Base-by-base conservation (phyloP, 148 eudicot species). In the Fagopyrum tataricum region DNA sequence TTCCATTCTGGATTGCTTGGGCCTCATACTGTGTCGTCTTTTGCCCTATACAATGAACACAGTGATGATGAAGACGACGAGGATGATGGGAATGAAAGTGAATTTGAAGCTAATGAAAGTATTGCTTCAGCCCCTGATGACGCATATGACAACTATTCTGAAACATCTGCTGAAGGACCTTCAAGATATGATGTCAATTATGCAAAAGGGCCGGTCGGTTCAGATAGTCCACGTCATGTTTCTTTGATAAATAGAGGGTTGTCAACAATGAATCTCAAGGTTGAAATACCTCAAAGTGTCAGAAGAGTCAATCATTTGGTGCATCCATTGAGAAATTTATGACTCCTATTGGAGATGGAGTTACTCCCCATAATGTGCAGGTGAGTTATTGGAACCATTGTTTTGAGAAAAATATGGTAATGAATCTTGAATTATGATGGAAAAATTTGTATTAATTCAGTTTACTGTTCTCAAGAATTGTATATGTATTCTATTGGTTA, bases 111-210 rank as follows among this genome's bases (percentile, higher is more conserved):
- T 67, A 87, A 82, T 17, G 97, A 91, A 82, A 91, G 97, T 62
- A 87, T 91, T 71, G 95, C 84, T 7, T 91, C 97, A 0, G 95
- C 78, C 17, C 81, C 87, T 4, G 84, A 79, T 81, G 87, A 82
- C 74, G 15, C 81, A 23, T 79, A 69, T 58, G 82, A 84, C 23
- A 77, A 74, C 76, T 83, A 77, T 71, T 80, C 94, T 4, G 91
- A 89, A 31, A 85, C 81, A 67, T 82, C 85, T 4, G 88, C 86
- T 46, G 87, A 85, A 64, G 94, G 84, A 21, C 79, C 56, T 73
- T 80, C 78, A n/a, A 47, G 75, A 72, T 21, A 6, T 48, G 53
- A 72, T 74, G 79, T 69, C 43, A 51, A 43, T 72, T 74, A 72
- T 47, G 55, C 20, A 31, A 52, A 51, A 52, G 81, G 77, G 40